Evolutionary conservation across 768 basidiomycete genomes (phyloP), one percentile per base, ranked within the genome.

Genomic region (Porphyrellus cyaneotinctus): DNA sequence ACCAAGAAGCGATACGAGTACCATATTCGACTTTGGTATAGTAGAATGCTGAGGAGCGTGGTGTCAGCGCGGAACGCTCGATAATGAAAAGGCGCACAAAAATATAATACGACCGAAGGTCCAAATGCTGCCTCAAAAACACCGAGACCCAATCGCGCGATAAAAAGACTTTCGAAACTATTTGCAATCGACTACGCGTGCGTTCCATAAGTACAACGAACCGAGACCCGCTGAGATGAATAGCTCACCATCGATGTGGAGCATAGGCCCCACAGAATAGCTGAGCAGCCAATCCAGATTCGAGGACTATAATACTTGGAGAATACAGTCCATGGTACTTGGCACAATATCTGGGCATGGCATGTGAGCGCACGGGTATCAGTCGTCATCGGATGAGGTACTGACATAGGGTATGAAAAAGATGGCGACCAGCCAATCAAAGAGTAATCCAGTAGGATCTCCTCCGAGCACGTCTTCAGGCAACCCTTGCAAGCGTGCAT

Each of bases 321-420:
- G 1, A 74, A 59, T 23, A 90, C 64, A 0, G 82, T 83, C 10
- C 82, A 85, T 1, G 88, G 88, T 31, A 89, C 73, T 70, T 87
- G 84, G 54, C 74, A 83, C 13, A 88, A 50, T 51, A 90, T 85
- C 87, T 90, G 60, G 43, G 14, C 49, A 43, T 9, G 14, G 18
- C 13, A 22, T 6, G 37, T 60, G 9, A 65, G 48, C 15, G 10
- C 3, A 35, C 12, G 30, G 26, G 22, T 7, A n/a, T n/a, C n/a
- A 22, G n/a, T 22, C 47, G 17, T 7, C 7, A 36, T 32, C 12
- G 18, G 24, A 2, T 2, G 17, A n/a, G 17, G 3, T 5, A 70
- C 79, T 52, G 51, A 85, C 87, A 65, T 90, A 91, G 56, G 89
- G 82, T 68, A 91, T 82, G 70, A 85, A 91, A 71, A 91, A 91